These are phyloP conservation scores for Nakaseomyces bracarensis DNA, from an alignment of 1,139 yeast species.

Conservation along the genomic window DNA sequence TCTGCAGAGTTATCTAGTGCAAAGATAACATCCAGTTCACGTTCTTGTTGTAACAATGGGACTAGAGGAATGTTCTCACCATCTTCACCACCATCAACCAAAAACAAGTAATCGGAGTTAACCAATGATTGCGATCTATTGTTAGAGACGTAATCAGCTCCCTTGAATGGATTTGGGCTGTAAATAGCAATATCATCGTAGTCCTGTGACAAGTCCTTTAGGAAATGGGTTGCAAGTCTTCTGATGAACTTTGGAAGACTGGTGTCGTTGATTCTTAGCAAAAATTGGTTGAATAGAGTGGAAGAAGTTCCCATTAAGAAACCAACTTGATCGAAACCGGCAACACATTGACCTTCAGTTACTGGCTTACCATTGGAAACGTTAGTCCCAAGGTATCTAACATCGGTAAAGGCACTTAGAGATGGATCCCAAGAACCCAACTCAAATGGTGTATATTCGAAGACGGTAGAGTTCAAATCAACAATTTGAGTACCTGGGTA, in stretches of 20 bases:
- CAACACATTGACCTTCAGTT: slow-evolving; percentile 37
- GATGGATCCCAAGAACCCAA: slow-evolving; percentile 83
- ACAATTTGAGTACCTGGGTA: slow-evolving; percentile 52
- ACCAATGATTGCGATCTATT: slow-evolving; percentile 29
- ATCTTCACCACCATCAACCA: slow-evolving; percentile 86
- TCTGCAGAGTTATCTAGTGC: slow-evolving; percentile 81
- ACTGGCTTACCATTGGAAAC: slow-evolving; percentile 46
- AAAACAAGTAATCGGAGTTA: slow-evolving; percentile 39
- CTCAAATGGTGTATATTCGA: slow-evolving; percentile 74
- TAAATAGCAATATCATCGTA: slow-evolving; percentile 60
- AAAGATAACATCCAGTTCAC: slow-evolving; percentile 68
- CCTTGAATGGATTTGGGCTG: slow-evolving; percentile 55
- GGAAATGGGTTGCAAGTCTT: slow-evolving; percentile 28
- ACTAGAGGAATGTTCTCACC: slow-evolving; percentile 64
- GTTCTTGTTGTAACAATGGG: slow-evolving; percentile 63
- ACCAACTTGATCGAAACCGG: slow-evolving; percentile 70
- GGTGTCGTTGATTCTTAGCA: slow-evolving; percentile 50
- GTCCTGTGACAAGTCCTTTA: slow-evolving; percentile 38
- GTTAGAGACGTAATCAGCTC: slow-evolving; percentile 39
- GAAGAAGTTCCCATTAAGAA: slow-evolving; percentile 70
- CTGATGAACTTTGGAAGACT: slow-evolving; percentile 4
- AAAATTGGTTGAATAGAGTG: slow-evolving; percentile 62
- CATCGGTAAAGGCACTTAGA: slow-evolving; percentile 52
- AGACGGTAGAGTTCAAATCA: slow-evolving; percentile 56
- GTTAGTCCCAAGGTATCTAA: slow-evolving; percentile 62